phyloP scores from a whole-genome alignment of 176 grass and related monocot species.

The Pharus latifolius region DNA sequence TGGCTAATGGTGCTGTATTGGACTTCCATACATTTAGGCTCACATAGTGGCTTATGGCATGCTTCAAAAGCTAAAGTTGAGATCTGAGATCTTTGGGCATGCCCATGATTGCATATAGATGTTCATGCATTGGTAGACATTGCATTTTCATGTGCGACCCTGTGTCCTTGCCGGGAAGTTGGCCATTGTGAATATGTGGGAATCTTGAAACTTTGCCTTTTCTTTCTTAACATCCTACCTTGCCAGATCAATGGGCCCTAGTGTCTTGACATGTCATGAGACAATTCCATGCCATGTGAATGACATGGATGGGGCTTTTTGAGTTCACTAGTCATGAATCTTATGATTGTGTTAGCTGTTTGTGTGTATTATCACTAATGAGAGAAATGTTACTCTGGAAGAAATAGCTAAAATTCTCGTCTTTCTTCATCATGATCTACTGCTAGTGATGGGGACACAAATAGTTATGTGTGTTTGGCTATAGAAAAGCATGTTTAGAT shows the following conservation, averaged over 20 bases:
- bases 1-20: constrained; percentile 1
- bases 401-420: too few species aligned
- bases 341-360: background rate
- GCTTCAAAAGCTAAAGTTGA: constrained; percentile 42
- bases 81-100: constrained; percentile 1
- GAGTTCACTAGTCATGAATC: too few species aligned
- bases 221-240: background rate
- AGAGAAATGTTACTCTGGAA: too few species aligned
- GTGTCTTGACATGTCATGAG: background rate
- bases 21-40: constrained; percentile 2
- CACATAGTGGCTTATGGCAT: constrained; percentile 3
- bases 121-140: background rate
- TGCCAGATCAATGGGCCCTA: background rate
- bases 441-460: background rate
- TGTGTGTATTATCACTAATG: background rate
- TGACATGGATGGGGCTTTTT: background rate
- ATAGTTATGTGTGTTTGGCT: background rate
- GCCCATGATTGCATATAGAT: constrained; percentile 10
- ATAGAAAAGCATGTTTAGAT: background rate
- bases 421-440: background rate
- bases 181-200: background rate
- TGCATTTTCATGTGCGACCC: constrained; percentile 11
- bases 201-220: background rate
- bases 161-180: background rate
- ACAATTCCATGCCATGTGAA: background rate